Evolutionary conservation across 2,329 filamentous ascomycete genomes (phyloP), one percentile per base, ranked within the genome.

Genomic region (Pseudofabraea citricarpa): DNA sequence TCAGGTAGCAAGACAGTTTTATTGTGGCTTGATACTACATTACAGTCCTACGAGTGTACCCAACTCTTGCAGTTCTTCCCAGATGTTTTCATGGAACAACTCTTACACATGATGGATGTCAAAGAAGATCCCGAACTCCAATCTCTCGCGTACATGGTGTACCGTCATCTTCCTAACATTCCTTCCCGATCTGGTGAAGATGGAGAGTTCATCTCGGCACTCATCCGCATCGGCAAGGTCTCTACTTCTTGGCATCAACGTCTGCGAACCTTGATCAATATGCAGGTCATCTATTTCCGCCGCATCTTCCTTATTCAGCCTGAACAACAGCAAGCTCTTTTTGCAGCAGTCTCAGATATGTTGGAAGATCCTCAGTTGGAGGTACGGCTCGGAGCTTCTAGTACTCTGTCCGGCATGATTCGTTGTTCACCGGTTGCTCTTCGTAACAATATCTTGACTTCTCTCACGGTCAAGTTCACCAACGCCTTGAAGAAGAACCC

Each of bases 21-120:
- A 2, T 80, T 93, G 36, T 98, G 93, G 93, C 79, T 98, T 5
- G 93, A 98, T 65, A 86, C 82, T 38, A 93, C 89, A 13, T 73
- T 98, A 3, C 89, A 87, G 3, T 95, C 89, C 1, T 87, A 94
- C 51, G 93, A 97, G 62, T 98, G 93, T 66, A 95, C 82, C 0
- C 85, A 93, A 60, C 78, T 98, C 12, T 81, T 94, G 15, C 81
- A 84, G 3, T 97, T 96, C 75, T 97, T 98, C 71, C 86, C 90
- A 0, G 77, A 87, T 26, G 75, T 85, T 0, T 91, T 97, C 59
- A 93, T 95, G 63, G 87, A 93, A 56, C 87, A 96, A 62, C 78
- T 98, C 12, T 71, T 98, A 41, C 90, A 98, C 71, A 98, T 98
- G 93, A 98, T 98, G 91, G 93, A 98, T 60, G 89, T 98, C 63